Evolutionary conservation across 1,284 basidiomycete species (phyloP).

Genomic region (Heimioporus punctisporus): DNA sequence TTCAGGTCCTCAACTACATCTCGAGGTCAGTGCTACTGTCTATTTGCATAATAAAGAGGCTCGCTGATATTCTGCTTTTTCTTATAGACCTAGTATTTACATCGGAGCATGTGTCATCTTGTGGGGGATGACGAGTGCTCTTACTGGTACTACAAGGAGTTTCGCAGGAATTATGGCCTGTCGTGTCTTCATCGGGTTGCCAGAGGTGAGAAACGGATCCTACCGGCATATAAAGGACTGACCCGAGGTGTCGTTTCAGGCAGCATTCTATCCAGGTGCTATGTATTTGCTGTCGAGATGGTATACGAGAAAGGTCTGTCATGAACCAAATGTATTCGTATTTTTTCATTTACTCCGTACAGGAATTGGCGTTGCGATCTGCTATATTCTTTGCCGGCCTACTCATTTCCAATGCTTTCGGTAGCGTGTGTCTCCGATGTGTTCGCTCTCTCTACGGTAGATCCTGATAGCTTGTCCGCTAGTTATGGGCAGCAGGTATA

Average conservation of each 20-base stretch:
- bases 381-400: conserved; percentile 71
- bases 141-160: conserved; percentile 63
- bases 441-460: not conserved
- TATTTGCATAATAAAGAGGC: not conserved
- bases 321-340: not conserved
- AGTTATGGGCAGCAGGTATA: conserved; percentile 73
- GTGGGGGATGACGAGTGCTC: conserved; percentile 64
- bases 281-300: conserved; percentile 65
- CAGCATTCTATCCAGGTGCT: conserved; percentile 67
- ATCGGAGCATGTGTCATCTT: conserved; percentile 61
- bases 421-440: conserved; percentile 48
- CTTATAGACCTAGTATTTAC: conserved; percentile 57
- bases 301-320: conserved; percentile 61
- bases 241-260: conserved; percentile 17
- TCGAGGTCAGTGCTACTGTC: conserved; percentile 38
- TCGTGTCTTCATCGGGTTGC: conserved; percentile 64
- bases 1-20: conserved; percentile 54
- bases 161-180: conserved; percentile 59
- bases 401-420: conserved; percentile 80
- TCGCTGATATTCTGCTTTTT: not conserved
- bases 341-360: not conserved
- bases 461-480: conserved; percentile 1
- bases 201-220: conserved; percentile 43
- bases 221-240: not conserved
- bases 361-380: conserved; percentile 71